Percentiles rank a stretch among this genome's conserved stretches.
These are phyloP conservation scores for Pestalotiopsis sp. DNA, from an alignment of 2,329 filamentous ascomycete species.

Conservation along the genomic window DNA sequence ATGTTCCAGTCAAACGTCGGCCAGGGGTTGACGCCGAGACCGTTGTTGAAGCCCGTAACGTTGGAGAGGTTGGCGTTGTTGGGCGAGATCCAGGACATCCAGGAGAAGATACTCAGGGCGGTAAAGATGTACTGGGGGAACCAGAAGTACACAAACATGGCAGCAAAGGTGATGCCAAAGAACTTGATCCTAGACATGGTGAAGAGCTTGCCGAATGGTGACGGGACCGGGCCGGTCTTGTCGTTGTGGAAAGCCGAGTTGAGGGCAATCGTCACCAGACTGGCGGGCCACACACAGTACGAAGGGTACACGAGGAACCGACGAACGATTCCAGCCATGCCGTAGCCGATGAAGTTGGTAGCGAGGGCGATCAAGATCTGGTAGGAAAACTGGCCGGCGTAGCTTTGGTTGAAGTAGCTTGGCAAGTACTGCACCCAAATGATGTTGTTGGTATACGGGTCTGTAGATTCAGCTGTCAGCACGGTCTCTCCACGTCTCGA, in stretches of 20 bases:
- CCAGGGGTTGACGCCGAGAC: constrained; percentile 35
- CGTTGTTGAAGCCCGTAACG: constrained; percentile 35
- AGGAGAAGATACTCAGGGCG: constrained; percentile 50
- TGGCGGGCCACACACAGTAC: constrained; percentile 52
- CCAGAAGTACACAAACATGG: constrained; percentile 56
- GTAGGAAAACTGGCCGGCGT: constrained; percentile 49
- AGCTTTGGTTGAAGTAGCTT: constrained; percentile 53
- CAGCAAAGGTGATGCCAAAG: constrained; percentile 43
- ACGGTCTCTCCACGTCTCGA: not conserved
- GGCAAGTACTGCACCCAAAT: constrained; percentile 53
- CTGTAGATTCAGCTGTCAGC: not conserved
- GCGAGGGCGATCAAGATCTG: constrained; percentile 52
- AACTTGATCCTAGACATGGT: constrained; percentile 46
- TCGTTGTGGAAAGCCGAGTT: constrained; percentile 50
- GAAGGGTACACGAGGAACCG: constrained; percentile 55
- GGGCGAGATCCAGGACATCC: constrained; percentile 55
- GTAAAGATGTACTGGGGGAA: constrained; percentile 52
- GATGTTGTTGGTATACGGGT: constrained; percentile 53
- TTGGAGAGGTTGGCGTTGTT: constrained; percentile 32
- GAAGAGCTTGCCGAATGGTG: constrained; percentile 31
- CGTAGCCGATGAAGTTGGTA: constrained; percentile 59
- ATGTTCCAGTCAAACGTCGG: constrained; percentile 45
- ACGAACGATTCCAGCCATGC: constrained; percentile 49
- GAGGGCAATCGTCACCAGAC: constrained; percentile 48
- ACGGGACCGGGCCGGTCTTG: constrained; percentile 35